Percentiles rank a stretch among this genome's conserved stretches.
These are phyloP conservation scores for Pholiota conissans DNA, from an alignment of 768 basidiomycete species.

Conservation along the genomic window DNA sequence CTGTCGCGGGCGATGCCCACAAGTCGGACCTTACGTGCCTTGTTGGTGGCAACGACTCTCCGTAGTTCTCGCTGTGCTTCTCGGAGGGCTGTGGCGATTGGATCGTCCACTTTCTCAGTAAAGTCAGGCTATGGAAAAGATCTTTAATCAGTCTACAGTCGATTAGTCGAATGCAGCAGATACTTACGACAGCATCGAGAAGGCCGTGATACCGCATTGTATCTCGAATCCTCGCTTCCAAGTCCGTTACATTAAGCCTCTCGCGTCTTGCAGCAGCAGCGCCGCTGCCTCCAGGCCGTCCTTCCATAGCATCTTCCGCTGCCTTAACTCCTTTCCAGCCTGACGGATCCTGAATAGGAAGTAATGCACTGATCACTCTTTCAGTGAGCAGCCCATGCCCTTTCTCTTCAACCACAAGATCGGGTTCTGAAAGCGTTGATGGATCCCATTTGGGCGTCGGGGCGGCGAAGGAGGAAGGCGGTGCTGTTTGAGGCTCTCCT, in stretches of 20 bases:
- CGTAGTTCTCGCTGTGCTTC: slow-evolving; percentile 84
- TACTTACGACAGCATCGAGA: slow-evolving; percentile 66
- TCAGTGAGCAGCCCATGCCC: slow-evolving; percentile 90
- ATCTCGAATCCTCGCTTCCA: slow-evolving; percentile 74
- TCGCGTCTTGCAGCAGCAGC: slow-evolving; percentile 75
- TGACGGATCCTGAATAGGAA: slow-evolving; percentile 65
- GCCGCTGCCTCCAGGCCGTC: slow-evolving; percentile 76
- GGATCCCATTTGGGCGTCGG: slow-evolving; percentile 81
- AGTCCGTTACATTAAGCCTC: slow-evolving; percentile 74
- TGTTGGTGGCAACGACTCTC: slow-evolving; percentile 77
- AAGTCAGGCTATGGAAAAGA: slow-evolving; percentile 66
- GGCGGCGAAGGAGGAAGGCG: slow-evolving; percentile 39
- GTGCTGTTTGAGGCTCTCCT: slow-evolving; percentile 31
- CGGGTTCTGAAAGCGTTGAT: slow-evolving; percentile 71
- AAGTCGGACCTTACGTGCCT: slow-evolving; percentile 75
- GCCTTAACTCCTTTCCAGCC: slow-evolving; percentile 81
- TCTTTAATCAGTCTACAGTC: not conserved
- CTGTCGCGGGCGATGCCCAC: slow-evolving; percentile 79
- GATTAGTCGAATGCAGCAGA: not conserved
- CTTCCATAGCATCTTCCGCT: slow-evolving; percentile 84
- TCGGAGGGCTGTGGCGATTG: slow-evolving; percentile 87
- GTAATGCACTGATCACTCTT: slow-evolving; percentile 71
- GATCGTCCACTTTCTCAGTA: slow-evolving; percentile 84
- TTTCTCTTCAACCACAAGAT: slow-evolving; percentile 69
- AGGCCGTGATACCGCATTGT: slow-evolving; percentile 79